A percentile compares a stretch with the other conserved stretches of the same genome.
These are phyloP conservation scores for Apiospora rasikravindrae DNA, from an alignment of 2,329 filamentous ascomycete species.

Conservation along the genomic window DNA sequence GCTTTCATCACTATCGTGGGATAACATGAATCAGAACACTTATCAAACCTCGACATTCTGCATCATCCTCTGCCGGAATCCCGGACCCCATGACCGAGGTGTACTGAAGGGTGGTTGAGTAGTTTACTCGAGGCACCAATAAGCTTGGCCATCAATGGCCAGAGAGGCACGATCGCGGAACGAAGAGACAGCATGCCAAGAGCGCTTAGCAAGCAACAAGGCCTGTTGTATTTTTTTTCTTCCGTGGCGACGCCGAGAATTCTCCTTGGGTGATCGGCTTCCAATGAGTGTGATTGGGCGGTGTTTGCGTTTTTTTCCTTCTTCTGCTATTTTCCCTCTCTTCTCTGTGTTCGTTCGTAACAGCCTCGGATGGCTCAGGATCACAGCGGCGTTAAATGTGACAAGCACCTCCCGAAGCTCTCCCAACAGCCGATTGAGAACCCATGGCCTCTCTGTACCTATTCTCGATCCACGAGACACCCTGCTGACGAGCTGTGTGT, in stretches of 20 bases:
- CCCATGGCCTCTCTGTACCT: not conserved
- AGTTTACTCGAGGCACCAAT: constrained; percentile 15
- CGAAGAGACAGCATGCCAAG: not conserved
- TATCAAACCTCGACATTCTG: constrained; percentile 20
- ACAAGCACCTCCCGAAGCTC: not conserved
- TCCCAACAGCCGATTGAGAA: not conserved
- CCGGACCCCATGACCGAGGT: constrained; percentile 5
- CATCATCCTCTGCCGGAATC: constrained; percentile 20
- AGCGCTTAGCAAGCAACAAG: constrained; percentile 5
- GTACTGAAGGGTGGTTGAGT: not conserved
- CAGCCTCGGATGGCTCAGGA: not conserved
- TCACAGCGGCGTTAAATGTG: not conserved
- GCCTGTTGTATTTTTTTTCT: not conserved
- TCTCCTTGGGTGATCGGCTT: not conserved
- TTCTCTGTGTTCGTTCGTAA: not conserved
- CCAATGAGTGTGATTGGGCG: not conserved
- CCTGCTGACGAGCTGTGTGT: not conserved
- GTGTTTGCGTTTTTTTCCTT: not conserved
- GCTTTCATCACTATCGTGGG: constrained; percentile 2
- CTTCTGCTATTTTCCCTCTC: not conserved
- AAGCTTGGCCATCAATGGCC: constrained; percentile 2
- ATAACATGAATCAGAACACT: constrained; percentile 21
- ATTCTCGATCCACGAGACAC: not conserved
- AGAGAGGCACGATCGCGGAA: not conserved
- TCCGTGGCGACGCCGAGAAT: not conserved